These are phyloP conservation scores for Ploettnerulaceae sp. DNA, from an alignment of 2,329 filamentous ascomycete species.

Conservation along the genomic window DNA sequence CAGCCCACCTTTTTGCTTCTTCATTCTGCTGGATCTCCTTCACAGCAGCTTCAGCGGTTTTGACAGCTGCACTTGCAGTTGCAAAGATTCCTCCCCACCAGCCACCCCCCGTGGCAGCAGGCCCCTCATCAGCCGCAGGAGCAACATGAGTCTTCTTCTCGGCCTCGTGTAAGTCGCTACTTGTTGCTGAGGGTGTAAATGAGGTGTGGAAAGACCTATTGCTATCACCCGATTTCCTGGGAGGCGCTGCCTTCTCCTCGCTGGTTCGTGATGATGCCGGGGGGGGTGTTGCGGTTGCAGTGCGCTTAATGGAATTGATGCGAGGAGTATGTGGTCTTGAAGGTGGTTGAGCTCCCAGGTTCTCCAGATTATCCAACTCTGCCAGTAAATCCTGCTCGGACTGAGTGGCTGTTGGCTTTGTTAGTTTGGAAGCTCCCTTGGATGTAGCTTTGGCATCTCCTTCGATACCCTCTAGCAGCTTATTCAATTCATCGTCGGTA, in stretches of 20 bases:
- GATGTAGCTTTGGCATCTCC: constrained; percentile 41
- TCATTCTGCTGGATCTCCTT: constrained; percentile 96
- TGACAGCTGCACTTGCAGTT: constrained; percentile 70
- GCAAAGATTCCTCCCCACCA: constrained; percentile 88
- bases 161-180: constrained; percentile 51
- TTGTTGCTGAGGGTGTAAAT: constrained; percentile 64
- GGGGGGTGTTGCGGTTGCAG: constrained; percentile 45
- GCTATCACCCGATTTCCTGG: constrained; percentile 74
- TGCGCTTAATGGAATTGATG: constrained; percentile 49
- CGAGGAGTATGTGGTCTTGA: constrained; percentile 82
- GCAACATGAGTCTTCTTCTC: constrained; percentile 48
- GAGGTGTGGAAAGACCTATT: constrained; percentile 64
- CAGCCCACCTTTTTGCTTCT: constrained; percentile 92
- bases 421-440: constrained; percentile 33
- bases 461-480: constrained; percentile 61
- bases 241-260: constrained; percentile 55
- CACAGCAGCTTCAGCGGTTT: constrained; percentile 87
- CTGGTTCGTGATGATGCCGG: constrained; percentile 50
- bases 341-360: constrained; percentile 58
- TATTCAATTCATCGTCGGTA: constrained; percentile 58
- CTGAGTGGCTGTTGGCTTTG: constrained; percentile 34
- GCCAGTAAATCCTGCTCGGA: constrained; percentile 71
- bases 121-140: constrained; percentile 35
- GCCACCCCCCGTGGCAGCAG: constrained; percentile 53
- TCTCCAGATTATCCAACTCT: constrained; percentile 85